Evolutionary conservation across 2,329 filamentous ascomycete genomes (phyloP).

Genomic region (Colletotrichum simmondsii): DNA sequence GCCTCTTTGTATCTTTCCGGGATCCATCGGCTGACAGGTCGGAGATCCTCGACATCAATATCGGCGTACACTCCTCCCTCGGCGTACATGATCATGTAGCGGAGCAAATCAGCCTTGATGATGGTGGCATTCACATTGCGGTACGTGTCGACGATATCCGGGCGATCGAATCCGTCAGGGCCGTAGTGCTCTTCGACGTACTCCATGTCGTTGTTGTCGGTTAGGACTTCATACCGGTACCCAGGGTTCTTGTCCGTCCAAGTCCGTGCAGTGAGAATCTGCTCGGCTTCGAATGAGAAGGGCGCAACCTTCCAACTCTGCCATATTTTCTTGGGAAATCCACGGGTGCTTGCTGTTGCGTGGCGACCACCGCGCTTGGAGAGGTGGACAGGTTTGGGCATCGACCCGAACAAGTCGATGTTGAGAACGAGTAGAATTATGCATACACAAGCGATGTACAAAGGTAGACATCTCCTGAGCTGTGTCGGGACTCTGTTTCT

Average conservation of each 20-base stretch:
- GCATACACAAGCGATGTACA: constrained; percentile 56
- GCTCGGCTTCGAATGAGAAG: constrained; percentile 72
- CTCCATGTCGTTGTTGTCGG: constrained; percentile 73
- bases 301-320: constrained; percentile 81
- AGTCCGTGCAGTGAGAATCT: constrained; percentile 68
- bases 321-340: constrained; percentile 78
- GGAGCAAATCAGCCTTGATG: constrained; percentile 74
- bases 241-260: constrained; percentile 75
- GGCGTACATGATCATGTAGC: constrained; percentile 79
- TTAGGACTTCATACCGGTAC: constrained; percentile 76
- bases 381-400: constrained; percentile 38
- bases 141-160: constrained; percentile 73
- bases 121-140: constrained; percentile 70
- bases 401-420: constrained; percentile 49
- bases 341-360: constrained; percentile 38
- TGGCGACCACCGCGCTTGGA: constrained; percentile 29
- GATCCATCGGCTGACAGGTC: constrained; percentile 48
- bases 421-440: constrained; percentile 60
- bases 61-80: constrained; percentile 80
- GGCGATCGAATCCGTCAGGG: constrained; percentile 71
- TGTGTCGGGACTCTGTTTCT: constrained; percentile 57
- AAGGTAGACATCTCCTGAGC: constrained; percentile 57
- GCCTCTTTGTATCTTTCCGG: constrained; percentile 65
- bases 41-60: constrained; percentile 51
- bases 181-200: constrained; percentile 79